phyloP scores from a whole-genome alignment of 352 stramenopile species.

The Blastocystis sp. region DNA sequence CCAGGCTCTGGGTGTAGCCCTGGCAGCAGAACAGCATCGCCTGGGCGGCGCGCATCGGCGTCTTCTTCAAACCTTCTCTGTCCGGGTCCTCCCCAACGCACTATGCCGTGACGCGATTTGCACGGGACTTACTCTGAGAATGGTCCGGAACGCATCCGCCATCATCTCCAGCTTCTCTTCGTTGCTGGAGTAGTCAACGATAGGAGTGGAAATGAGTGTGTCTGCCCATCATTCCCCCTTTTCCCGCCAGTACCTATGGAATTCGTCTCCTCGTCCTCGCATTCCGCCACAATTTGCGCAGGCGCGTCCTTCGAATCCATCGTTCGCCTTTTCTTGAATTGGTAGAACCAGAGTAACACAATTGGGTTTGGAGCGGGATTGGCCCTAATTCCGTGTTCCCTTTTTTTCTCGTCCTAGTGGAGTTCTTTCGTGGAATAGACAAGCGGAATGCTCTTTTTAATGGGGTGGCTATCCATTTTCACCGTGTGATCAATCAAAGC shows the following conservation, averaged over 20 bases:
- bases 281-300: constrained; percentile 33
- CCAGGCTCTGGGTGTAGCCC: constrained; percentile 85
- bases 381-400: too few species aligned
- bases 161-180: constrained; percentile 76
- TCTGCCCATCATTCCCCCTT: not conserved
- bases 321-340: not conserved
- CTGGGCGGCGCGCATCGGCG: constrained; percentile 92
- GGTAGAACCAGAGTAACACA: not conserved
- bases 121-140: constrained; percentile 36
- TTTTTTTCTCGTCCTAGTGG: too few species aligned
- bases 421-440: too few species aligned
- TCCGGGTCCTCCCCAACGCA: constrained; percentile 86
- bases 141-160: constrained; percentile 61
- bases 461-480: too few species aligned
- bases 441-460: too few species aligned
- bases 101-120: not conserved
- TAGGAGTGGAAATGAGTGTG: constrained; percentile 10
- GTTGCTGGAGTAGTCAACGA: constrained; percentile 77
- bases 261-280: constrained; percentile 57
- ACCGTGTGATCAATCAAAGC: too few species aligned
- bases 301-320: constrained; percentile 23
- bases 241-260: constrained; percentile 19
- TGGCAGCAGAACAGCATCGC: constrained; percentile 91
- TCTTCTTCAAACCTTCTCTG: constrained; percentile 90
- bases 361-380: not conserved